Base-by-base conservation (phyloP, 176 grass and related monocot species). In the Musa troglodytarum region DNA sequence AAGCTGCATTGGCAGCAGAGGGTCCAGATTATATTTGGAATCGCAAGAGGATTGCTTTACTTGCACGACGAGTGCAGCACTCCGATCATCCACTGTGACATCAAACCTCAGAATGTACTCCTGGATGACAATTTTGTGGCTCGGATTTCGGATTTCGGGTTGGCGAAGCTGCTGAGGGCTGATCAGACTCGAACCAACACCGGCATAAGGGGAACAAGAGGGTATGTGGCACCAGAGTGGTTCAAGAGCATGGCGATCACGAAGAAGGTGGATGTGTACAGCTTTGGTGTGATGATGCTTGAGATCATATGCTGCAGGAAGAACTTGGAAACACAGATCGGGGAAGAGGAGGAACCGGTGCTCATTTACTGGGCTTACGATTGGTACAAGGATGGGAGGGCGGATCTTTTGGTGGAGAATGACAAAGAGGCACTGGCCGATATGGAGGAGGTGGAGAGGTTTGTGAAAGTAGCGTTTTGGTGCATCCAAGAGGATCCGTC, bases 41-140 rank as follows among this genome's bases (percentile, higher is more conserved):
- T 84, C 9, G 78, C 78, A 76, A 78, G 71, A 28, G 82, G 83
- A 16, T 25, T 84, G 53, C 63, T 74, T 11, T 80, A 86, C 68
- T 56, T 85, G 43, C 85, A 87, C 9, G 74, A 87, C 20, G 76
- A 77, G 24, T 87, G 82, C 50, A 79, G 61, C 67, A 82, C 54
- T 19, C 70, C 87, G n/a, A 87, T 85, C 62, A 79, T 81, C 49
- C 86, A 84, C 21, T 82, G 86, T 28, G 86, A 88, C 22, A 81
- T 88, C 68, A 84, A 88, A 59, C 66, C 86, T 74, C 78, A 84
- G 29, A 84, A 85, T 50, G 80, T 91, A 16, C 76, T 91, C 75
- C 63, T 81, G 0, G 73, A 81, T n/a, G 11, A 72, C 12, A 83
- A 64, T 22, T 34, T 77, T 0, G 13, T 69, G 0, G 43, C 78